phyloP scores from a whole-genome alignment of 2,329 filamentous ascomycete genomes.

The Teratosphaeria viscida region DNA sequence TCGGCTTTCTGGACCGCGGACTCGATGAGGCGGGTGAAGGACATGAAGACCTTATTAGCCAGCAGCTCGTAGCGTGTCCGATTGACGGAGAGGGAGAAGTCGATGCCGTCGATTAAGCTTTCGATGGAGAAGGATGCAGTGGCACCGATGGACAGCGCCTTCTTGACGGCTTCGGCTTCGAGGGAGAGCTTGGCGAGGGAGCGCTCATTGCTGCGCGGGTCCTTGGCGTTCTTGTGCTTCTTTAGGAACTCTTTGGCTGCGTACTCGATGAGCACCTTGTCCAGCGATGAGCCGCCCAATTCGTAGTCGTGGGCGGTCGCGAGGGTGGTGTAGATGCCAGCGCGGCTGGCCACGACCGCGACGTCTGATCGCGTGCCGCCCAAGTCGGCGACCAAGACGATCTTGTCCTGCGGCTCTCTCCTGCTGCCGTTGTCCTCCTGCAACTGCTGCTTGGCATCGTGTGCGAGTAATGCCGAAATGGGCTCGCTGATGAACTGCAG shows the following conservation, averaged over 20 bases:
- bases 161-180: slow-evolving; percentile 85
- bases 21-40: slow-evolving; percentile 77
- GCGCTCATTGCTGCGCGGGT: slow-evolving; percentile 71
- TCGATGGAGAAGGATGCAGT: slow-evolving; percentile 91
- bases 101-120: slow-evolving; percentile 75
- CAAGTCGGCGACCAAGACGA: slow-evolving; percentile 81
- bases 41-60: slow-evolving; percentile 72
- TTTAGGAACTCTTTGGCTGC: slow-evolving; percentile 99
- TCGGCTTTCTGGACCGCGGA: slow-evolving; percentile 83
- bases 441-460: slow-evolving; percentile 54
- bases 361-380: slow-evolving; percentile 90
- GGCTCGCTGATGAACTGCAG: slow-evolving; percentile 91
- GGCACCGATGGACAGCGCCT: slow-evolving; percentile 75
- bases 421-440: slow-evolving; percentile 3
- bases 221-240: slow-evolving; percentile 66
- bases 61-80: slow-evolving; percentile 85
- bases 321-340: slow-evolving; percentile 91
- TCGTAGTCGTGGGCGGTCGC: slow-evolving; percentile 95
- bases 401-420: slow-evolving; percentile 66
- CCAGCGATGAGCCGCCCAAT: slow-evolving; percentile 72
- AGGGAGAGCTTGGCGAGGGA: slow-evolving; percentile 85
- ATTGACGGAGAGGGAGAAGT: slow-evolving; percentile 89
- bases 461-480: slow-evolving; percentile 76
- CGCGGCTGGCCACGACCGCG: slow-evolving; percentile 78
- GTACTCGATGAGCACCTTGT: slow-evolving; percentile 87